These are phyloP conservation scores for Cyclotella choctawhatcheeana DNA, from an alignment of 108 stramenopile species.

Conservation along the genomic window DNA sequence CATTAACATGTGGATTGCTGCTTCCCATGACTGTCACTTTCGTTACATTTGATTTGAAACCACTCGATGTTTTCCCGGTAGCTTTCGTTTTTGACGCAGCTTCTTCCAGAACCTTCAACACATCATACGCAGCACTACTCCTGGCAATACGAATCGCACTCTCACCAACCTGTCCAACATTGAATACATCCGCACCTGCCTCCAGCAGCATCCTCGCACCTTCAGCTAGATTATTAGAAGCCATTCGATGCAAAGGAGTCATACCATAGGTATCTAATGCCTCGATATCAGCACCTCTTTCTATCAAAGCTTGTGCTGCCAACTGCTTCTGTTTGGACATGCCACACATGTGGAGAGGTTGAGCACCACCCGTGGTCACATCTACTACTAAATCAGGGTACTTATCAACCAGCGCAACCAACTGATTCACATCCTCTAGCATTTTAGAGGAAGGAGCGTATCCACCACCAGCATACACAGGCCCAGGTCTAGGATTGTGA, in stretches of 20 bases:
- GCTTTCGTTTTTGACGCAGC: slow-evolving; percentile 20
- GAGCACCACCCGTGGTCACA: slow-evolving; percentile 82
- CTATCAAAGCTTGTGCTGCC: slow-evolving; percentile 60
- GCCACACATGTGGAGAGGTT: slow-evolving; percentile 84
- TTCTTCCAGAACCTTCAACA: slow-evolving; percentile 31
- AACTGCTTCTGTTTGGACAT: slow-evolving; percentile 66
- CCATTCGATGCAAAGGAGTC: slow-evolving; percentile 87
- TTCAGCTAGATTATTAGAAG: slow-evolving; percentile 78
- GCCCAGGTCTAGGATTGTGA: slow-evolving; percentile 83
- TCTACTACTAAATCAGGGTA: slow-evolving; percentile 73
- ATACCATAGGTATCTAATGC: slow-evolving; percentile 82
- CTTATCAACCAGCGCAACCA: slow-evolving; percentile 63
- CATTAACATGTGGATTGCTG: slow-evolving; percentile 25
- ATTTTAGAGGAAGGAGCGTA: slow-evolving; percentile 63
- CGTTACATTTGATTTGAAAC: slow-evolving; percentile 29
- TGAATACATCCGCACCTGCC: slow-evolving; percentile 59
- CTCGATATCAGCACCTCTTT: slow-evolving; percentile 67
- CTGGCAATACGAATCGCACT: slow-evolving; percentile 28
- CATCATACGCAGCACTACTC: slow-evolving; percentile 35
- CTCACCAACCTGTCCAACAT: slow-evolving; percentile 27
- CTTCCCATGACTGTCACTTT: slow-evolving; percentile 41
- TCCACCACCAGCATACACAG: slow-evolving; percentile 82
- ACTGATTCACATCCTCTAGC: slow-evolving; percentile 55
- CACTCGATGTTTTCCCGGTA: slow-evolving; percentile 8
- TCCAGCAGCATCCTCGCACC: slow-evolving; percentile 70